Conservation (phyloP, 768 basidiomycete genomes). For the Russula brevipes region DNA sequence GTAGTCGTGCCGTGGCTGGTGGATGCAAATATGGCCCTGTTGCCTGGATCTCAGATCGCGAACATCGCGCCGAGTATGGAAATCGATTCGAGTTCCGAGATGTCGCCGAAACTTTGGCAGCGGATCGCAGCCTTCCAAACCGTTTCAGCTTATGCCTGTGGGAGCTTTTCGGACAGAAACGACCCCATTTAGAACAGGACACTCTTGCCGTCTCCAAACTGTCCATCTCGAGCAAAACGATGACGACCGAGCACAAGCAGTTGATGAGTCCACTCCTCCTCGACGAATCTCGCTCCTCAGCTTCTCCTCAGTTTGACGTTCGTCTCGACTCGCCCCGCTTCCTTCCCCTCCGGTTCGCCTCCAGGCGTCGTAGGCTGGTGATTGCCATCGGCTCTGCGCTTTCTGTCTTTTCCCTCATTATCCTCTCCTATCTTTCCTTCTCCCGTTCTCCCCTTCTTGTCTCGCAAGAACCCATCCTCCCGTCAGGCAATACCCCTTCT, state of each 20-base stretch:
- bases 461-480: neutral
- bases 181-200: too few species aligned
- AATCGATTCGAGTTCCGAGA: too few species aligned
- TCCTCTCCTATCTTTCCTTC: slow-evolving; percentile 8
- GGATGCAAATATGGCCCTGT: neutral
- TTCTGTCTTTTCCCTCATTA: slow-evolving; percentile 8
- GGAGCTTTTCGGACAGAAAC: too few species aligned
- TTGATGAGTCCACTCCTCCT: neutral
- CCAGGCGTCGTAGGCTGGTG: slow-evolving; percentile 4
- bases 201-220: too few species aligned
- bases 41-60: neutral
- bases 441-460: slow-evolving; percentile 1
- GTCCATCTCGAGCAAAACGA: neutral
- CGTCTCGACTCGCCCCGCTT: slow-evolving; percentile 1
- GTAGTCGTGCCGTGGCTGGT: too few species aligned
- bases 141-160: too few species aligned
- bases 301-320: neutral
- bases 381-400: neutral
- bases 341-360: neutral
- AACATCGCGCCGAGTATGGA: neutral
- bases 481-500: neutral
- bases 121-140: neutral
- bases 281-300: neutral
- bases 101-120: too few species aligned
- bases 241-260: neutral